These are phyloP conservation scores for Medicago truncatula DNA, from an alignment of 306 rosid species.

Conservation along the genomic window DNA sequence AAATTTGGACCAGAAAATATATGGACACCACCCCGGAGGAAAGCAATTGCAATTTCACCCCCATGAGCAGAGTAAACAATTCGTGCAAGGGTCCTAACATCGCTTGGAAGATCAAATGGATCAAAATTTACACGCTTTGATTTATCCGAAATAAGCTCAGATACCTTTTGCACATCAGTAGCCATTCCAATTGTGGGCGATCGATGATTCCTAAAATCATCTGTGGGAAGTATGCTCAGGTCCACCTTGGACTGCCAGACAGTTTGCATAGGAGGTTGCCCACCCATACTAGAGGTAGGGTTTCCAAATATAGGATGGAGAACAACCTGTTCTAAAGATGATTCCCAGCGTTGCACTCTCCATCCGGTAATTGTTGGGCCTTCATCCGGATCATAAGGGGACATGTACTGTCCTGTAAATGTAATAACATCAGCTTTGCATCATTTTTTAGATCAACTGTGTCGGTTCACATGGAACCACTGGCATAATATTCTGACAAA, in stretches of 20 bases:
- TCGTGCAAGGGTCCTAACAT: slow-evolving; percentile 95
- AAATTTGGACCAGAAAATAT: slow-evolving; percentile 94
- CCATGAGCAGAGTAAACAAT: slow-evolving; percentile 98
- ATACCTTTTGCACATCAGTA: slow-evolving; percentile 59
- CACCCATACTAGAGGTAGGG: slow-evolving; percentile 92
- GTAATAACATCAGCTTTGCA: slow-evolving; percentile 44
- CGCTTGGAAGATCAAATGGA: slow-evolving; percentile 99
- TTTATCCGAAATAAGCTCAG: slow-evolving; percentile 63
- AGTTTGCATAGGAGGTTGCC: slow-evolving; percentile 98
- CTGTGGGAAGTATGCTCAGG: slow-evolving; percentile 83
- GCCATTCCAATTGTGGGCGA: slow-evolving; percentile 56
- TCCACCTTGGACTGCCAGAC: slow-evolving; percentile 98
- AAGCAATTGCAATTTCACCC: slow-evolving; percentile 97
- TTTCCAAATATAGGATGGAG: slow-evolving; percentile 98
- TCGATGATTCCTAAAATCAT: slow-evolving; percentile 85
- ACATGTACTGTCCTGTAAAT: slow-evolving; percentile 96
- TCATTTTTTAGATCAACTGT: slow-evolving; percentile 31
- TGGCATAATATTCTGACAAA: slow-evolving; percentile 30
- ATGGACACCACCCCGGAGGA: slow-evolving; percentile 97
- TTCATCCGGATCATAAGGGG: slow-evolving; percentile 99
- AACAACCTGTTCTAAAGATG: slow-evolving; percentile 90
- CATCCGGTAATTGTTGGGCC: slow-evolving; percentile 98
- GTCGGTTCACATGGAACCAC: slow-evolving; percentile 19
- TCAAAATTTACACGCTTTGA: slow-evolving; percentile 78
- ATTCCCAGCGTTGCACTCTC: slow-evolving; percentile 99